phyloP scores from a whole-genome alignment of 495 filamentous ascomycete genomes.

The Articulospora tetracladia region DNA sequence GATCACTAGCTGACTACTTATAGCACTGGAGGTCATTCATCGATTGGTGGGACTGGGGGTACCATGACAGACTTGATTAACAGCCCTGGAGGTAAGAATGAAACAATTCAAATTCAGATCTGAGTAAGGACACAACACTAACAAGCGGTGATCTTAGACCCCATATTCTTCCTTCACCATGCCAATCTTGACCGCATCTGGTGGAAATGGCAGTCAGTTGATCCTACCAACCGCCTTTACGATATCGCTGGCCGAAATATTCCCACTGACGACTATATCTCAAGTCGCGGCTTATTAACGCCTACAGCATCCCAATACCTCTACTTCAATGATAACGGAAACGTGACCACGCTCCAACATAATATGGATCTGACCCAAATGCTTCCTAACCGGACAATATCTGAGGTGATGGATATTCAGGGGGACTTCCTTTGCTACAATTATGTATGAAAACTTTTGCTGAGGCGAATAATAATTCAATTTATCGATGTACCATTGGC shows the following conservation, averaged over 20 bases:
- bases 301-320: background rate
- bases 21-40: too few species aligned
- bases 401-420: conserved; percentile 7
- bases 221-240: background rate
- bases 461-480: too few species aligned
- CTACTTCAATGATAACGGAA: background rate
- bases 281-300: background rate
- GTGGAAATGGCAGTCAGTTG: conserved; percentile 1
- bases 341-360: conserved; percentile 12
- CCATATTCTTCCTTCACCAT: conserved; percentile 1
- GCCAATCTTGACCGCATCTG: background rate
- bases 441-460: too few species aligned
- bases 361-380: background rate
- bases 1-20: too few species aligned
- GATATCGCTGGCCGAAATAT: conserved; percentile 4
- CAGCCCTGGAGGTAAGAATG: too few species aligned
- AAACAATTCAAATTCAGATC: too few species aligned
- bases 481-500: too few species aligned
- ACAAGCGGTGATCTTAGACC: background rate
- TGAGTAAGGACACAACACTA: too few species aligned
- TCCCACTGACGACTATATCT: background rate
- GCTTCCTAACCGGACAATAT: conserved; percentile 2
- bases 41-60: too few species aligned
- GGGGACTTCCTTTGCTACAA: conserved; percentile 3
- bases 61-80: too few species aligned